Base-by-base conservation (phyloP, 179 eudicot species). In the Beta corolliflora region DNA sequence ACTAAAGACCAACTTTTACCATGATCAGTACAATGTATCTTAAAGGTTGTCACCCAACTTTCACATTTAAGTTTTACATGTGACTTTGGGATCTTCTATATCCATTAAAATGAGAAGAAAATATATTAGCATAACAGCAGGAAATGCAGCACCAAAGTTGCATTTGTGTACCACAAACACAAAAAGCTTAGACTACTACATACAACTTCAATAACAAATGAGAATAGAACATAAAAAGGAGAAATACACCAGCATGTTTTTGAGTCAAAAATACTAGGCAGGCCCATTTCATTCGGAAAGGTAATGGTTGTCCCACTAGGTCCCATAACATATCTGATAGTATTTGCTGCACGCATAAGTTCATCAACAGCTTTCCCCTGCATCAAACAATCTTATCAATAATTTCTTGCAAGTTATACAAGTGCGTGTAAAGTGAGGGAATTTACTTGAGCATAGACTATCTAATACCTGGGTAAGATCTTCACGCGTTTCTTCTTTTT, bases 341-440 rank as follows among this genome's bases (percentile, higher is more conserved):
- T 91, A 86, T 66, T 94, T 63, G 99, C 81, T 44, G 93, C 90
- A 77, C 88, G 93, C 86, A 67, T 75, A 54, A 83, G 80, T 73
- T 93, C 94, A 83, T 88, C 91, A 80, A 93, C 92, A 54, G 93
- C 97, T 87, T 83, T 96, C 83, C 87, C 99, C 99, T 92, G 89
- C 84, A 84, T 19, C 73, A 73, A 71, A 81, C 66, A 71, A 73
- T 45, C 71, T 60, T 29, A 29, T 25, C 68, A 70, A 8, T 76
- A 46, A 74, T 46, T 56, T 77, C 52, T 77, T 13, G 21, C 78
- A 56, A 63, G 29, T 31, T 77, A 70, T 45, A 18, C 18, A 23
- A 36, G n/a, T 31, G 11, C 71, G 45, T n/a, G n/a, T n/a, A n/a
- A 63, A 53, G 29, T 9, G 50, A 78, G 46, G 46, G 50, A 69